Percentiles rank a stretch among this genome's conserved stretches.
Evolutionary conservation across 2,329 filamentous ascomycete species (phyloP).

Genomic region (Monilinia fructigena): DNA sequence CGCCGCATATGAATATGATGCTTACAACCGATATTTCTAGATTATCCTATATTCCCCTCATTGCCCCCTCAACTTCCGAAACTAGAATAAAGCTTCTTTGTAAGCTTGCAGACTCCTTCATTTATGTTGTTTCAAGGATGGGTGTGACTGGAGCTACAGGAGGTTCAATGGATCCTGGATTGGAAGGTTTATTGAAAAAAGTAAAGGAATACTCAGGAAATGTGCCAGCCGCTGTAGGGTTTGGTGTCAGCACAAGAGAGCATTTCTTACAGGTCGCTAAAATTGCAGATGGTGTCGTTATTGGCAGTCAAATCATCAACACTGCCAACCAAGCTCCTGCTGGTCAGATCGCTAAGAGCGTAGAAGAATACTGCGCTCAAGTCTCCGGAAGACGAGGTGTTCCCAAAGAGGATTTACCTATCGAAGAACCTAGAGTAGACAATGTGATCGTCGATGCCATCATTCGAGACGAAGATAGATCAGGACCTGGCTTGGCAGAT

Average conservation of each 20-base stretch:
- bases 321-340: constrained; percentile 67
- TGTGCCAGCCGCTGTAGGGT: constrained; percentile 87
- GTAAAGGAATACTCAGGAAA: constrained; percentile 93
- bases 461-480: constrained; percentile 46
- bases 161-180: constrained; percentile 74
- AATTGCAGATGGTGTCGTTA: constrained; percentile 90
- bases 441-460: constrained; percentile 66
- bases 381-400: constrained; percentile 57
- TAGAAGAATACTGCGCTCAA: constrained; percentile 83
- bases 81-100: constrained; percentile 93
- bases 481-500: constrained; percentile 45
- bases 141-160: constrained; percentile 84
- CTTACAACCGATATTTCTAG: constrained; percentile 43
- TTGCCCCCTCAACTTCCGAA: constrained; percentile 90
- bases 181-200: constrained; percentile 77
- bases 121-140: constrained; percentile 97
- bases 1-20: constrained; percentile 1
- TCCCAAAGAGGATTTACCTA: constrained; percentile 44
- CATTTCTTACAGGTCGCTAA: constrained; percentile 85
- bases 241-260: constrained; percentile 92
- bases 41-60: constrained; percentile 94
- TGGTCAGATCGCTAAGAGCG: constrained; percentile 66
- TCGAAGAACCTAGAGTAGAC: constrained; percentile 61
- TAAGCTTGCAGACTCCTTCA: constrained; percentile 96
- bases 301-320: constrained; percentile 92